Conservation (phyloP, 257 asterid species). For the Nicotiana paniculata region DNA sequence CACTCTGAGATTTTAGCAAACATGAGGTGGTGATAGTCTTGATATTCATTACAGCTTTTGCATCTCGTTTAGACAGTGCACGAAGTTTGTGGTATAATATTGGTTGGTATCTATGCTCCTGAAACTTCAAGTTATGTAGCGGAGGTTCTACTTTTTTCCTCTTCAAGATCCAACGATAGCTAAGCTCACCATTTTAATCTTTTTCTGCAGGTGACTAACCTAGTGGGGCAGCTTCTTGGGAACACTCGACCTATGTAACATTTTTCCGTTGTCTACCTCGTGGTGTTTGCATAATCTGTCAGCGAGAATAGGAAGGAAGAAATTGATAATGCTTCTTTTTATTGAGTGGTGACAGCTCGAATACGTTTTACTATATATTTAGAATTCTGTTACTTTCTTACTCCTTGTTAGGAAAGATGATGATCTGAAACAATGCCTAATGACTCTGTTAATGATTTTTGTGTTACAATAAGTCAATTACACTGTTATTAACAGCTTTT, state of each 20-base stretch:
- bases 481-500: background rate
- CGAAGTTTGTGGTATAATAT: background rate
- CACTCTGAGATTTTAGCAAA: background rate
- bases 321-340: background rate
- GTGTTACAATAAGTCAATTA: background rate
- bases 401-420: background rate
- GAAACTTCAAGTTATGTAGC: background rate
- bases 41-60: background rate
- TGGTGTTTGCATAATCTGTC: background rate
- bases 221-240: constrained; percentile 91
- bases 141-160: background rate
- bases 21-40: background rate
- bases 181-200: background rate
- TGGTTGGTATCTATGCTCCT: background rate
- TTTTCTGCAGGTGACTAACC: constrained; percentile 70
- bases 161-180: background rate
- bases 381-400: background rate
- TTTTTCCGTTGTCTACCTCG: background rate
- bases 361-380: background rate
- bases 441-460: background rate
- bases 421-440: background rate
- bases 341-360: background rate
- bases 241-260: constrained; percentile 58
- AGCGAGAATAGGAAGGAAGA: background rate
- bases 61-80: background rate